Conservation (phyloP, 768 basidiomycete genomes). For the Boletus tomentosulus region DNA sequence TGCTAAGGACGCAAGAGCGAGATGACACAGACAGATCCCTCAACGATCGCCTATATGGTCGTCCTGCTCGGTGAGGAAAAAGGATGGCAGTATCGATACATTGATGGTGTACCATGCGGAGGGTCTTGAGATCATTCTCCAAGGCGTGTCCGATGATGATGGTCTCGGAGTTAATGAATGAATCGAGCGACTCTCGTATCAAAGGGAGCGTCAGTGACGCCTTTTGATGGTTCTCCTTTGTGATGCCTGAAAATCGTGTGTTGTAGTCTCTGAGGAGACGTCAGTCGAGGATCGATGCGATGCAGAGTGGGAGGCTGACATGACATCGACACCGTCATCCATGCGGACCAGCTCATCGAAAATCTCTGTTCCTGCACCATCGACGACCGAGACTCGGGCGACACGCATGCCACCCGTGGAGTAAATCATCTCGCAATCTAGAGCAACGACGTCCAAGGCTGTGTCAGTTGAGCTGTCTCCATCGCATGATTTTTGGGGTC, state of each 20-base stretch:
- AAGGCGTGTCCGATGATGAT: conserved; percentile 88
- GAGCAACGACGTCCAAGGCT: conserved; percentile 72
- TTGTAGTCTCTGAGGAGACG: conserved; percentile 69
- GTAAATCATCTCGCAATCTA: conserved; percentile 98
- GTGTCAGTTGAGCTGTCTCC: conserved; percentile 23
- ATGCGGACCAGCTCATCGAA: conserved; percentile 81
- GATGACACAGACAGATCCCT: conserved; percentile 63
- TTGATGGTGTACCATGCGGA: conserved; percentile 80
- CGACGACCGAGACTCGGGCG: conserved; percentile 86
- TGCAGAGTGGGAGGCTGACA: conserved; percentile 44
- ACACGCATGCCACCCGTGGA: conserved; percentile 90
- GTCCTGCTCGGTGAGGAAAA: conserved; percentile 81
- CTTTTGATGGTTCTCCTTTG: conserved; percentile 47
- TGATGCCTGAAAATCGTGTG: conserved; percentile 86
- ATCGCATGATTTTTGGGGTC: conserved; percentile 13
- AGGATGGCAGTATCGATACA: conserved; percentile 86
- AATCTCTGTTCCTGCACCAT: conserved; percentile 65
- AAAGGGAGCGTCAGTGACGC: conserved; percentile 66
- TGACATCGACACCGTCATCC: conserved; percentile 75
- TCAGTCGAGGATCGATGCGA: background rate
- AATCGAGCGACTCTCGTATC: conserved; percentile 64
- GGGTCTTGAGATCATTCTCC: conserved; percentile 90
- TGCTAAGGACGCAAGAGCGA: background rate
- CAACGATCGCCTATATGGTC: conserved; percentile 72
- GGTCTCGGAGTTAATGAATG: conserved; percentile 72